These are phyloP conservation scores for Cylindrodendrum hubeiense DNA, from an alignment of 2,329 filamentous ascomycete genomes.

Conservation along the genomic window DNA sequence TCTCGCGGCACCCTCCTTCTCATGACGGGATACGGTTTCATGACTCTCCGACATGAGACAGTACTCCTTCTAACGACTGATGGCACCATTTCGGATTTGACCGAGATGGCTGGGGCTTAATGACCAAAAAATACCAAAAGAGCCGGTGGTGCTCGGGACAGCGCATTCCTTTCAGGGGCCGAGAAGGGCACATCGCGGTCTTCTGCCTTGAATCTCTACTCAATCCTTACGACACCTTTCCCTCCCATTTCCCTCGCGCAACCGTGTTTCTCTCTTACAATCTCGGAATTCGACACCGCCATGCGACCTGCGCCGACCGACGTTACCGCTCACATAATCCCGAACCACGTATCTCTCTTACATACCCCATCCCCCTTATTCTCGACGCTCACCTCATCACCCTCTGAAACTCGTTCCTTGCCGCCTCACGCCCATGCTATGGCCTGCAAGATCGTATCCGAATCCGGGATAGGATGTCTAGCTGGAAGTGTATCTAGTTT, in stretches of 20 bases:
- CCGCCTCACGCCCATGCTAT: slow-evolving; percentile 31
- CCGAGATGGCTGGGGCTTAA: slow-evolving; percentile 42
- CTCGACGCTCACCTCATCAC: slow-evolving; percentile 32
- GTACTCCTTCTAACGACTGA: slow-evolving; percentile 39
- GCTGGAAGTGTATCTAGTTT: slow-evolving; percentile 41
- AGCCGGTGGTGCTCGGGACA: slow-evolving; percentile 38
- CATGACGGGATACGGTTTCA: slow-evolving; percentile 28
- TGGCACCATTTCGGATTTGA: slow-evolving; percentile 33
- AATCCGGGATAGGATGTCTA: slow-evolving; percentile 38
- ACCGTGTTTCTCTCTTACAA: slow-evolving; percentile 38
- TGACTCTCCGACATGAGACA: slow-evolving; percentile 35
- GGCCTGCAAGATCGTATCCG: slow-evolving; percentile 28
- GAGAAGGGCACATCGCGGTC: slow-evolving; percentile 46
- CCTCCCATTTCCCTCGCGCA: slow-evolving; percentile 40
- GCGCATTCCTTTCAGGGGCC: slow-evolving; percentile 35
- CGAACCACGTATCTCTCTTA: slow-evolving; percentile 42
- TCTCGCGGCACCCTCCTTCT: slow-evolving; percentile 35
- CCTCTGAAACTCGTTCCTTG: slow-evolving; percentile 34
- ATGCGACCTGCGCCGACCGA: slow-evolving; percentile 38
- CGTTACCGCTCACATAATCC: slow-evolving; percentile 45
- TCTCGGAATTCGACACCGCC: slow-evolving; percentile 34
- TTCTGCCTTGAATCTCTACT: slow-evolving; percentile 45
- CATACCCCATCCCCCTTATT: slow-evolving; percentile 43
- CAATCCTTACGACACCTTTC: slow-evolving; percentile 40
- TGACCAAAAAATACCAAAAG: slow-evolving; percentile 36